A percentile compares a stretch with the other conserved stretches of the same genome.
Evolutionary conservation across 2,329 filamentous ascomycete genomes (phyloP).

Genomic region (Aspergillus costaricaensis): DNA sequence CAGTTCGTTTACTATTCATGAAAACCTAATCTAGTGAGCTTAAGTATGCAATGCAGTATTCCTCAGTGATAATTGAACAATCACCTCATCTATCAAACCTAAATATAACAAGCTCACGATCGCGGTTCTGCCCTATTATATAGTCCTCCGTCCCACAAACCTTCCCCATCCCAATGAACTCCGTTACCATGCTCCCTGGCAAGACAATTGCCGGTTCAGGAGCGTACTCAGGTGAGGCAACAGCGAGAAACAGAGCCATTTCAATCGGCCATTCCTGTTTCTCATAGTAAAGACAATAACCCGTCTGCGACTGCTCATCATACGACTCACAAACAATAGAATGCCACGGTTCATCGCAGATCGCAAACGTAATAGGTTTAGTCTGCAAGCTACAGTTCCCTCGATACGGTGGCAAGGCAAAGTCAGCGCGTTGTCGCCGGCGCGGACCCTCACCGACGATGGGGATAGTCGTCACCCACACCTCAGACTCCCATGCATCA

Average conservation of each 20-base stretch:
- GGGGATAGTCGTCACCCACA: conserved; percentile 58
- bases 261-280: conserved; percentile 30
- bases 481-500: conserved; percentile 43
- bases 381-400: conserved; percentile 43
- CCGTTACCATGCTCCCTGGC: conserved; percentile 44
- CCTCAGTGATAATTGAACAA: not conserved
- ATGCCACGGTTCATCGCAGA: conserved; percentile 36
- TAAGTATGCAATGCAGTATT: too few relatives aligned
- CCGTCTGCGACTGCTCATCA: conserved; percentile 34
- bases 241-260: conserved; percentile 30
- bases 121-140: conserved; percentile 60
- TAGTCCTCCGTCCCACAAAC: conserved; percentile 64
- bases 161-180: conserved; percentile 55
- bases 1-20: too few relatives aligned
- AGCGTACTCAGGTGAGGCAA: conserved; percentile 32
- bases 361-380: conserved; percentile 27
- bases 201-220: conserved; percentile 26
- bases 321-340: conserved; percentile 39
- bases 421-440: conserved; percentile 50
- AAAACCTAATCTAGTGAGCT: too few relatives aligned
- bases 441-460: conserved; percentile 53
- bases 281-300: conserved; percentile 40
- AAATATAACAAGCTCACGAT: conserved; percentile 55
- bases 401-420: conserved; percentile 50
- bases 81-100: conserved; percentile 47